A percentile compares a stretch with the other conserved stretches of the same genome.
Evolutionary conservation across 805 yeast species (phyloP).

Genomic region (Hanseniaspora nectarophila): DNA sequence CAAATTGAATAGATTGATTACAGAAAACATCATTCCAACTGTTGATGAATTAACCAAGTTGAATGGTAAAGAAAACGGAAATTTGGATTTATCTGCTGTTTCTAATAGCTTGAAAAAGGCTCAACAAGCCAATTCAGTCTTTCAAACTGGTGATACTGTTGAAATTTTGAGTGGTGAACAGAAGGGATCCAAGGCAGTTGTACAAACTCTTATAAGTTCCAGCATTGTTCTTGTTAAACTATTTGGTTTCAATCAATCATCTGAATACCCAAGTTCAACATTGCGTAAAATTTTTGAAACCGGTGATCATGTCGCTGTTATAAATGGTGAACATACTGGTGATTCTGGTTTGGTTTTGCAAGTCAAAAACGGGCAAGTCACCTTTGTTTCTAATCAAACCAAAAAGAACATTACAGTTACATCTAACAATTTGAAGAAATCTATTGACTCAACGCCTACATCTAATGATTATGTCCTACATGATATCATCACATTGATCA

Average conservation of each 20-base stretch:
- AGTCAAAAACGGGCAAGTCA: constrained; percentile 72
- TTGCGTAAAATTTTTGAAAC: constrained; percentile 74
- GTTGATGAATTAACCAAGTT: constrained; percentile 80
- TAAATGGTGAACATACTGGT: constrained; percentile 81
- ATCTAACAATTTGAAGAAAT: constrained; percentile 79
- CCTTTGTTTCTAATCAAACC: constrained; percentile 79
- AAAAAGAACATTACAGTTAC: constrained; percentile 82
- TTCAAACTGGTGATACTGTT: constrained; percentile 90
- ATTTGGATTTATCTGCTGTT: constrained; percentile 75
- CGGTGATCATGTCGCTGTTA: constrained; percentile 92
- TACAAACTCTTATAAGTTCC: constrained; percentile 48
- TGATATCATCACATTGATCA: constrained; percentile 78
- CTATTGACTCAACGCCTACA: constrained; percentile 74
- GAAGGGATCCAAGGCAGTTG: constrained; percentile 74
- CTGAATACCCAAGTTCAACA: constrained; percentile 72
- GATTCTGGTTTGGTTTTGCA: constrained; percentile 90
- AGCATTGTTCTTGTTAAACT: constrained; percentile 45
- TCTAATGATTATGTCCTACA: constrained; percentile 73
- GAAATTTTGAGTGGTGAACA: constrained; percentile 91
- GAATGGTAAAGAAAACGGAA: constrained; percentile 59
- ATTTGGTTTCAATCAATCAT: constrained; percentile 41
- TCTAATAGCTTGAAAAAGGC: constrained; percentile 72
- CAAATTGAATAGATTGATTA: constrained; percentile 66
- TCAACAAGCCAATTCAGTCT: constrained; percentile 42
- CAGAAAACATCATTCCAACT: constrained; percentile 72